phyloP scores from a whole-genome alignment of 495 filamentous ascomycete genomes.

The Lophium mytilinum region DNA sequence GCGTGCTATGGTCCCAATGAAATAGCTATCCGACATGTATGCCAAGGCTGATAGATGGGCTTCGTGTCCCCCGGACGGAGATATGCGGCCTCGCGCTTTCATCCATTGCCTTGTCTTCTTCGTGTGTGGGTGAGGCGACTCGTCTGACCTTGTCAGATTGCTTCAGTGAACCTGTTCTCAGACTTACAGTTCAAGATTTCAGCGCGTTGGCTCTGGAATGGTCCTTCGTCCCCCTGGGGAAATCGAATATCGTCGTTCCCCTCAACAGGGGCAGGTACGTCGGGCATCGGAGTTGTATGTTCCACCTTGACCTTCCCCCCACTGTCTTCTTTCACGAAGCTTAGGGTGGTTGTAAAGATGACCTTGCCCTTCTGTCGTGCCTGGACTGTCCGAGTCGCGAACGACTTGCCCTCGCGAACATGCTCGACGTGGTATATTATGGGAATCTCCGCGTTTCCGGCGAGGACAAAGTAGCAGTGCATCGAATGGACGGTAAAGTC shows the following conservation, averaged over 20 bases:
- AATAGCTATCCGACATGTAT: conserved; percentile 85
- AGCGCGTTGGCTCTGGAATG: conserved; percentile 51
- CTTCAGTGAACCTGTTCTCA: neutral
- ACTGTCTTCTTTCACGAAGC: conserved; percentile 67
- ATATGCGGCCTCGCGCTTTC: conserved; percentile 65
- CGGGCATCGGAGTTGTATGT: conserved; percentile 54
- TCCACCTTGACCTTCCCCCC: conserved; percentile 51
- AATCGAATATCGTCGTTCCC: conserved; percentile 18
- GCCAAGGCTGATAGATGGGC: conserved; percentile 81
- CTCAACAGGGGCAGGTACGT: conserved; percentile 15
- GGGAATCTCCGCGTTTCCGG: conserved; percentile 73
- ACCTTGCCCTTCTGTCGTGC: conserved; percentile 78
- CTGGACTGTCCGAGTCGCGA: conserved; percentile 90
- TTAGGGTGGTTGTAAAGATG: conserved; percentile 92
- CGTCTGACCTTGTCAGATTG: conserved; percentile 15
- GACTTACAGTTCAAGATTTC: conserved; percentile 40
- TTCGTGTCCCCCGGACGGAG: conserved; percentile 45
- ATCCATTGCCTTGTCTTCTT: conserved; percentile 66
- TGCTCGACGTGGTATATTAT: conserved; percentile 90
- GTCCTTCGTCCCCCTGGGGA: conserved; percentile 29
- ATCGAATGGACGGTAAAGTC: conserved; percentile 84
- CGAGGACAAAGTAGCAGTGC: conserved; percentile 98
- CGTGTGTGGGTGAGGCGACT: conserved; percentile 42
- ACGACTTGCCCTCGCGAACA: conserved; percentile 83
- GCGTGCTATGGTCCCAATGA: conserved; percentile 77